Base-by-base conservation (phyloP, 176 grass and related monocot species). In the Eleusine coracana region DNA sequence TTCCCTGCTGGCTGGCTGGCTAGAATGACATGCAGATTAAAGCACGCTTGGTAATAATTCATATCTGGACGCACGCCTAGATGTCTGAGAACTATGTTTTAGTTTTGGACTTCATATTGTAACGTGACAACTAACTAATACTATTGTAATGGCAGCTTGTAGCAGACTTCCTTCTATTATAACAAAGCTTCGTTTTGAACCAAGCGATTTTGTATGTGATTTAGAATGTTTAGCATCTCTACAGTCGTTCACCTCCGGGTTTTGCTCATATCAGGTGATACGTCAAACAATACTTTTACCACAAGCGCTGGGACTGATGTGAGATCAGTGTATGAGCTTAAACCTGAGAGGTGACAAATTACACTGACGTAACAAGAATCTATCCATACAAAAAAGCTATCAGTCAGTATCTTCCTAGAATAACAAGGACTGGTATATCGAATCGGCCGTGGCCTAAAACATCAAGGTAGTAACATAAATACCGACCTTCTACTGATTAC, bases 401-500 rank as follows among this genome's bases (percentile, higher is more conserved):
- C 60, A 28, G 16, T 41, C 10, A 37, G 39, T 17, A 25, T 18
- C 40, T n/a, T 61, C 51, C 54, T 20, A 23, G 52, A 85, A 71
- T 62, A 17, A 2, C 11, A 2, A 29, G 15, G 54, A 76, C 41
- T 62, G 52, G 9, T 48, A 61, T 16, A 52, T 71, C 28, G 10
- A 46, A 37, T 38, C 18, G 18, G 10, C 34, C 63, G 10, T 31
- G 29, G 51, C 2, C 73, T 15, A 5, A 23, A 41, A 80, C 14
- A 77, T 6, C 10, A 70, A 51, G 44, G 28, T 60, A 70, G 48
- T 60, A 44, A 18, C 80, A 44, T n/a, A 55, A 27, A 23, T 42
- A 46, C 5, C 20, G 40, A 54, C 68, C 59, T 68, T 66, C 68
- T 73, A 63, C 11, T 48, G 36, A 82, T 66, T 12, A 50, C 64